Conservation (phyloP, 352 stramenopile genomes). For the Globisporangium splendens region DNA sequence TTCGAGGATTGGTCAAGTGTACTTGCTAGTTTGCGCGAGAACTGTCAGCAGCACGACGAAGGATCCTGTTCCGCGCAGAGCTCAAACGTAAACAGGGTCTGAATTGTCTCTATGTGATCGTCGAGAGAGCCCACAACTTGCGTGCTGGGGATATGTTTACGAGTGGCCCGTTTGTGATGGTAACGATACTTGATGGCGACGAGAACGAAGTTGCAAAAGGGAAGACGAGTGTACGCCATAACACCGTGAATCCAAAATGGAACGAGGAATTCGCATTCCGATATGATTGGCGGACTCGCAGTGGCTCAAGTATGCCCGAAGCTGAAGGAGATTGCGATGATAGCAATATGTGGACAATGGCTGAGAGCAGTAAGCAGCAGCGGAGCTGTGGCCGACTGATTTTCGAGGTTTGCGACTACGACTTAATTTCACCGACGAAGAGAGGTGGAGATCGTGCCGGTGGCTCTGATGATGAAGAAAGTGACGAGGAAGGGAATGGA, state of each 20-base stretch:
- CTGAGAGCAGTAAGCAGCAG: neutral
- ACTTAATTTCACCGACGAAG: slow-evolving; percentile 21
- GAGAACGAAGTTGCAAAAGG: slow-evolving; percentile 30
- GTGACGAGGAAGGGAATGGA: neutral
- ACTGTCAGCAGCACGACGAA: slow-evolving; percentile 19
- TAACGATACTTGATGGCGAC: slow-evolving; percentile 24
- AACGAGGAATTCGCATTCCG: slow-evolving; percentile 69
- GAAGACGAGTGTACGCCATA: slow-evolving; percentile 44
- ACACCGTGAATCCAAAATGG: slow-evolving; percentile 61
- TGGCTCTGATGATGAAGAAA: slow-evolving; percentile 12
- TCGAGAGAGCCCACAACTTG: slow-evolving; percentile 48
- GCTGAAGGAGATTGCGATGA: slow-evolving; percentile 7
- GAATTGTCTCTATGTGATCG: slow-evolving; percentile 54
- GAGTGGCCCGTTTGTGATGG: slow-evolving; percentile 61
- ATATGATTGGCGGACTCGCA: slow-evolving; percentile 26
- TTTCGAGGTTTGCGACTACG: slow-evolving; percentile 37
- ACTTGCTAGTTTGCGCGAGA: slow-evolving; percentile 22
- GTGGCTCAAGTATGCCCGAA: slow-evolving; percentile 5
- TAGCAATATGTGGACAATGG: neutral
- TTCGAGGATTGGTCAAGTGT: slow-evolving; percentile 34
- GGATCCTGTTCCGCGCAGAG: slow-evolving; percentile 24
- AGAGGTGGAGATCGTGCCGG: slow-evolving; percentile 9
- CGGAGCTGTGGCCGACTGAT: neutral
- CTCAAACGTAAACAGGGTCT: slow-evolving; percentile 26
- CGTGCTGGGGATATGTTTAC: slow-evolving; percentile 47